Evolutionary conservation across 345 rosid genomes (phyloP).

Genomic region (Zanthoxylum bungeanum): DNA sequence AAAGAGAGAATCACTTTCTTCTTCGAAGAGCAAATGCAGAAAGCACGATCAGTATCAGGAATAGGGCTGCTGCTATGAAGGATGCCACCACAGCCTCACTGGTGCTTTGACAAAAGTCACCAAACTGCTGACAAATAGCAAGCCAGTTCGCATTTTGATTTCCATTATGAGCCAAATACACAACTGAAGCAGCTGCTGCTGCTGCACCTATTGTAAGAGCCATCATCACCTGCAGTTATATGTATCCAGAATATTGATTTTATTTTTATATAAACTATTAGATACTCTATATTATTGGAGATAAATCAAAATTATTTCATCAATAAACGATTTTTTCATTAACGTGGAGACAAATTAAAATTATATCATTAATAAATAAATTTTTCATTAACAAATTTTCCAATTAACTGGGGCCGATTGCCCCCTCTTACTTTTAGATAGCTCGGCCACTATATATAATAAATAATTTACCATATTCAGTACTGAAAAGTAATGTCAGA

Average conservation of each 20-base stretch:
- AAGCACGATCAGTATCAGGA: constrained; percentile 31
- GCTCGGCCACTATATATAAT: too few species aligned
- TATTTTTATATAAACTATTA: too few species aligned
- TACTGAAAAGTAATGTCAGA: too few species aligned
- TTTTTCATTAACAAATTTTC: too few species aligned
- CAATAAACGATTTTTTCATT: too few species aligned
- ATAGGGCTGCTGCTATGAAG: constrained; percentile 22
- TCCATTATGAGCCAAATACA: constrained; percentile 51
- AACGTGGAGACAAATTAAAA: too few species aligned
- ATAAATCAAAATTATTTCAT: too few species aligned
- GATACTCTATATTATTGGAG: too few species aligned
- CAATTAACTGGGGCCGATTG: too few species aligned
- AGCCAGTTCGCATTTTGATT: constrained; percentile 43
- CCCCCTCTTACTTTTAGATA: too few species aligned
- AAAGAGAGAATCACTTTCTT: neutral
- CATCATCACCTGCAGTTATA: constrained; percentile 32
- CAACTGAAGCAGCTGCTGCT: constrained; percentile 33
- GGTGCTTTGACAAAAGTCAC: constrained; percentile 37
- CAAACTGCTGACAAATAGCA: constrained; percentile 49
- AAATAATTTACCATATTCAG: neutral
- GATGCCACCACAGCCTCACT: constrained; percentile 54
- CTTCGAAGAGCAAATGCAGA: constrained; percentile 43
- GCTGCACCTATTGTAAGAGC: constrained; percentile 31
- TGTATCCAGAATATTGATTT: too few species aligned
- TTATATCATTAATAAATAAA: too few species aligned